Conservation (phyloP, 345 rosid genomes). For the Syzygium oleosum region DNA sequence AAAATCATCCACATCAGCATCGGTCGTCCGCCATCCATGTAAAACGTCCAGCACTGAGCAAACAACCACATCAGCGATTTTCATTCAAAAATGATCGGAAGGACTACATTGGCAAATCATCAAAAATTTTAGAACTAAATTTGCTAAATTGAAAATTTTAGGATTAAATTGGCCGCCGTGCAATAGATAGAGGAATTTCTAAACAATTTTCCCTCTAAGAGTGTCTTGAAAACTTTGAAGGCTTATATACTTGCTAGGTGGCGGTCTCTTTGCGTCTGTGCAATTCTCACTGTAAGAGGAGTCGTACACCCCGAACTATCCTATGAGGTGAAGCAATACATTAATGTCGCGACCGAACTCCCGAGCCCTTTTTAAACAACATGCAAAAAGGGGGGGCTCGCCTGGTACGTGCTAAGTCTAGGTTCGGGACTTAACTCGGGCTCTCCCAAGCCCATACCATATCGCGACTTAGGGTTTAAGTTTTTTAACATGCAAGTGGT, state of each 20-base stretch:
- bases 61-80: accelerated
- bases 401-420: no score
- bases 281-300: background rate
- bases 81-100: accelerated
- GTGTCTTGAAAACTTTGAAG: background rate
- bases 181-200: background rate
- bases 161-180: accelerated
- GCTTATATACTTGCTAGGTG: background rate
- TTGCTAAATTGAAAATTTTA: background rate
- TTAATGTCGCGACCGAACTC: no score
- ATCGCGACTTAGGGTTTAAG: no score
- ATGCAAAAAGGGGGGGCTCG: no score
- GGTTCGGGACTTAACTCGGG: no score
- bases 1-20: background rate
- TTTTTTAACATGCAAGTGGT: no score
- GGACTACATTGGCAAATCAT: background rate
- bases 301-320: background rate
- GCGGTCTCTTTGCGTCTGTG: background rate
- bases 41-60: background rate
- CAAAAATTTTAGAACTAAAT: background rate
- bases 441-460: no score
- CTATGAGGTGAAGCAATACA: background rate
- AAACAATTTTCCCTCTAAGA: background rate
- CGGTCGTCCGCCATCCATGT: background rate
- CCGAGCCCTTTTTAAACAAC: no score